Percentiles rank a stretch among this genome's conserved stretches.
These are phyloP conservation scores for Trichosporon ovoides DNA, from an alignment of 1,284 basidiomycete species.

Conservation along the genomic window DNA sequence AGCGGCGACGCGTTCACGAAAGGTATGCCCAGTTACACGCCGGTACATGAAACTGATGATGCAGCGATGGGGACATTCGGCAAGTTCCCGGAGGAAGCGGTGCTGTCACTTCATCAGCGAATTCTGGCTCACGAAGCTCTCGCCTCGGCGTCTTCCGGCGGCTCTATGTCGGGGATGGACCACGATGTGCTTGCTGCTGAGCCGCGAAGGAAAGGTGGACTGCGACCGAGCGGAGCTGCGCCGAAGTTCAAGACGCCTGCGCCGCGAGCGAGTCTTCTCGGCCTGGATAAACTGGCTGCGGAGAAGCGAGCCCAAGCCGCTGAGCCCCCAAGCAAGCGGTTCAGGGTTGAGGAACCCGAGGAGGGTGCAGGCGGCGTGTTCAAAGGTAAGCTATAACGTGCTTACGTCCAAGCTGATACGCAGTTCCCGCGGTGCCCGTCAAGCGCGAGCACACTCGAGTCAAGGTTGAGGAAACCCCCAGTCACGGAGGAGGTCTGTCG, in stretches of 20 bases:
- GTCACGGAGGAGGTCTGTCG: conserved; percentile 82
- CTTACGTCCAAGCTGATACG: conserved; percentile 33
- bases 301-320: conserved; percentile 67
- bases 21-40: conserved; percentile 43
- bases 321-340: conserved; percentile 58
- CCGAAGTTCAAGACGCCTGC: conserved; percentile 72
- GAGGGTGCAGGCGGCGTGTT: conserved; percentile 58
- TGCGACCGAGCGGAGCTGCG: conserved; percentile 61
- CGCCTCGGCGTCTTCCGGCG: neutral
- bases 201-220: conserved; percentile 65
- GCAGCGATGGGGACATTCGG: conserved; percentile 74
- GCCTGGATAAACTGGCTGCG: conserved; percentile 76
- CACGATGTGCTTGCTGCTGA: conserved; percentile 79
- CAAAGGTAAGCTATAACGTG: conserved; percentile 59
- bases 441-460: conserved; percentile 61
- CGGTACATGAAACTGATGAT: conserved; percentile 8
- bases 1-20: conserved; percentile 59
- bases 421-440: conserved; percentile 62
- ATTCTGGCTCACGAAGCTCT: conserved; percentile 58
- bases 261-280: conserved; percentile 69
- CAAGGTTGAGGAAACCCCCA: conserved; percentile 81
- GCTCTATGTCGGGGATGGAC: conserved; percentile 56
- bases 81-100: conserved; percentile 67
- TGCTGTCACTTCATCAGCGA: conserved; percentile 57
- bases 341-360: conserved; percentile 53